Evolutionary conservation across 2,329 filamentous ascomycete genomes (phyloP), one percentile per base, ranked within the genome.

Genomic region (Ceratocystis lukuohia): DNA sequence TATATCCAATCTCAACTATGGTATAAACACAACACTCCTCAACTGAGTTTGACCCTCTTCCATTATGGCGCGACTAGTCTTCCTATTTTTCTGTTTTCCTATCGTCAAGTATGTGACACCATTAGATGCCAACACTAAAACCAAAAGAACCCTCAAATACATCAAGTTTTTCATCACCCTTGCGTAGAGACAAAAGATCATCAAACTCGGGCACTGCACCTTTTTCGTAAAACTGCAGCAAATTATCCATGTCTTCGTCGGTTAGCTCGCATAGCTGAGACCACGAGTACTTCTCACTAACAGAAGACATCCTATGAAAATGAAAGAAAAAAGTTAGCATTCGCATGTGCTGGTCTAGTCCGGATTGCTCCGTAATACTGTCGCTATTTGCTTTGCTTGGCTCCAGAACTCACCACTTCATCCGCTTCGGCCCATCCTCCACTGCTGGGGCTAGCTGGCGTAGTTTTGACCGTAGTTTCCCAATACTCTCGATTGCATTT

Each of bases 231-330:
- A 86, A 92, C n/a, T 80, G 78, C 46, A 97, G 77, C n/a, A 97
- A 78, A 65, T 81, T 82, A 66, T 89, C 85, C 88, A 97, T 96
- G 71, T 92, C 92, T 71, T 87, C 83, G 63, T 94, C 89, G 22
- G 83, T 84, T 81, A 97, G 85, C 44, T 84, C 82, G 70, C 90
- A 92, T 70, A 97, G 83, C 69, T 96, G 88, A 69, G 95, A 87
- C 74, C 95, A 84, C 65, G 82, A 86, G 80, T 93, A 96, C 45
- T 85, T 81, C 71, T 96, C 91, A 77, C 92, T 96, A 45, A 97
- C 89, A 70, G 84, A 87, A 61, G 86, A 91, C 89, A 97, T 97
- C 91, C 88, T 91, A 69, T 5, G 22, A 10, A 20, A 78, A 7
- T 33, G 5, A 74, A 62, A 69, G 12, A 33, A 68, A 65, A 70